Conservation (phyloP, 139 green algal species). For the Choricystis sp. region DNA sequence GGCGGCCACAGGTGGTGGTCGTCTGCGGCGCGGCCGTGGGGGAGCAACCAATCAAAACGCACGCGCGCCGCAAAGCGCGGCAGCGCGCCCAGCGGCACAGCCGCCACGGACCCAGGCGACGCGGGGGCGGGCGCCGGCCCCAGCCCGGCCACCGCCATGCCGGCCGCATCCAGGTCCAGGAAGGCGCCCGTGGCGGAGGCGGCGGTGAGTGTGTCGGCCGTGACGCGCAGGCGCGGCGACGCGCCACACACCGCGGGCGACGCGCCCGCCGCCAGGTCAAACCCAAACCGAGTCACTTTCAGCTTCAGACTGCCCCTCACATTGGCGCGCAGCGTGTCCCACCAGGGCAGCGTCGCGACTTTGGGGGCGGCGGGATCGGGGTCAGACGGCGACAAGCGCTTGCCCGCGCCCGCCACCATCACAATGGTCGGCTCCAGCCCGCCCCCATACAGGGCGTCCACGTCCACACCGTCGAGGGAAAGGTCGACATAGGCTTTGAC, state of each 20-base stretch:
- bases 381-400: slow-evolving; percentile 23
- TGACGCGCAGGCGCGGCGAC: slow-evolving; percentile 11
- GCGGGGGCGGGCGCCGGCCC: too few species aligned
- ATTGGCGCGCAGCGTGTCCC: slow-evolving; percentile 18
- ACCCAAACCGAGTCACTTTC: slow-evolving; percentile 2
- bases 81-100: slow-evolving; percentile 13
- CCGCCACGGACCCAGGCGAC: too few species aligned
- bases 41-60: too few species aligned
- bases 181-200: too few species aligned
- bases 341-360: slow-evolving; percentile 23
- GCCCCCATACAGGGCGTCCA: slow-evolving; percentile 21
- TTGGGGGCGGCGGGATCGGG: slow-evolving; percentile 20
- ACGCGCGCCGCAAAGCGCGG: too few species aligned
- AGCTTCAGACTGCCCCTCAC: not conserved
- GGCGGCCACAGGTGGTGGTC: not conserved
- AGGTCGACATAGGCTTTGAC: slow-evolving; percentile 60
- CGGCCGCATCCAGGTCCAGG: not conserved
- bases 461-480: slow-evolving; percentile 11
- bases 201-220: slow-evolving; percentile 15
- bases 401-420: slow-evolving; percentile 25
- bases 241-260: not conserved
- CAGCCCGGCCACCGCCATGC: not conserved
- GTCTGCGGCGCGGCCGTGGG: too few species aligned
- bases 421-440: slow-evolving; percentile 36
- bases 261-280: slow-evolving; percentile 14